Evolutionary conservation across 1,284 basidiomycete species (phyloP), one percentile per base, ranked within the genome.

Genomic region (Schizopora paradoxa): DNA sequence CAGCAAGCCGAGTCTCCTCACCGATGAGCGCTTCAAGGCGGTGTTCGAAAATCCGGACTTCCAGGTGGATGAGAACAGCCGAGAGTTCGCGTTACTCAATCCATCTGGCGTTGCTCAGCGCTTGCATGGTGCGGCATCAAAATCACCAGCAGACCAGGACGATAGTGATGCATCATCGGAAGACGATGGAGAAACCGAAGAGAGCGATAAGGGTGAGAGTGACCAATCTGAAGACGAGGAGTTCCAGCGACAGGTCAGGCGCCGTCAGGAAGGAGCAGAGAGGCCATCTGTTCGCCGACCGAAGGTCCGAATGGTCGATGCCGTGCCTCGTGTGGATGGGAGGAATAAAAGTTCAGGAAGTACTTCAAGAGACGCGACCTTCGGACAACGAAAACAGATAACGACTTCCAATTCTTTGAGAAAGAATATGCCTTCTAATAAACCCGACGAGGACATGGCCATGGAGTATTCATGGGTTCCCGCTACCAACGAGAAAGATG

Each of bases 31-130:
- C 52, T 99, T 99, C 77, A 74, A 83, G 47, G 86, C 85, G 44
- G 73, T 99, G 38, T 99, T 96, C 67, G 83, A 90, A 63, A 85
- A 98, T 60, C 86, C 91, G n/a, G 90, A 90, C 49, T 99, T 91
- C 65, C 77, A 90, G 60, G 89, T 99, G 55, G 94, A 99, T 64
- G 86, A 93, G 66, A 75, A 67, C 33, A 89, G 74, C 53, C 74
- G 88, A 60, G 96, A 98, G 67, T 99, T 77, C 61, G 86, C 86
- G 18, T 67, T 98, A 55, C 77, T 97, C 62, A 95, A 99, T 62
- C 95, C 96, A 3, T 93, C 90, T 6, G 69, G 79, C 5, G 74
- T 75, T 26, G 79, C 79, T 5, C 76, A 74, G 54, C 72, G 66
- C 55, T 62, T 62, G 35, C 63, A 62, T n/a, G n/a, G n/a, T n/a